Evolutionary conservation across 1,284 basidiomycete species (phyloP).

Genomic region (Jaminaea rosea): DNA sequence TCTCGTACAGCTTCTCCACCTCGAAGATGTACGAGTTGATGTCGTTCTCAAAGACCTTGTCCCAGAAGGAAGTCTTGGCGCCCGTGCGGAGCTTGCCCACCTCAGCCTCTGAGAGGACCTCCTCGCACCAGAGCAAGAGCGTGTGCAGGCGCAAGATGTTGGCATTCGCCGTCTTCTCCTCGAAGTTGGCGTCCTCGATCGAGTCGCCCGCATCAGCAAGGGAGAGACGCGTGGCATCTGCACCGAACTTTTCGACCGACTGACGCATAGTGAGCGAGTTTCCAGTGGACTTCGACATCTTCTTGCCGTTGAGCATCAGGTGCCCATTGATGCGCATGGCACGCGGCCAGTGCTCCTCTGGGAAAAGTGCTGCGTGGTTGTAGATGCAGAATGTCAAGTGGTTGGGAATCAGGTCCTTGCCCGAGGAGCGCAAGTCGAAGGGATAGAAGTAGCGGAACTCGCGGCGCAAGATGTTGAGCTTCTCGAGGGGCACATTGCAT

Average conservation of each 20-base stretch:
- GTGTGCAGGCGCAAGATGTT: conserved; percentile 92
- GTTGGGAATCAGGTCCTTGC: conserved; percentile 94
- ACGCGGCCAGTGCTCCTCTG: conserved; percentile 83
- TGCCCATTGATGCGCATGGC: conserved; percentile 94
- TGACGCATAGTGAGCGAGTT: conserved; percentile 44
- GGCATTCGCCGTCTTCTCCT: conserved; percentile 96
- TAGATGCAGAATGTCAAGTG: conserved; percentile 92
- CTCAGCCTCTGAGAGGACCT: conserved; percentile 58
- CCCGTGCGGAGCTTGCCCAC: conserved; percentile 60
- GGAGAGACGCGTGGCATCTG: conserved; percentile 80
- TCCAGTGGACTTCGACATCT: conserved; percentile 97
- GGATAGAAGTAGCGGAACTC: conserved; percentile 98
- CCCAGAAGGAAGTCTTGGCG: conserved; percentile 50
- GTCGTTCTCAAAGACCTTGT: conserved; percentile 83
- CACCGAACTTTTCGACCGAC: conserved; percentile 62
- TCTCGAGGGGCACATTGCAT: conserved; percentile 61
- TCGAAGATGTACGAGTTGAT: conserved; percentile 73
- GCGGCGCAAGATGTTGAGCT: conserved; percentile 74
- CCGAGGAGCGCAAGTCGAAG: conserved; percentile 95
- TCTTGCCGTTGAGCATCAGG: conserved; percentile 94
- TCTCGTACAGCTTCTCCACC: conserved; percentile 56
- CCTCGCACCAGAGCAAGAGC: conserved; percentile 82
- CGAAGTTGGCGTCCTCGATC: conserved; percentile 95
- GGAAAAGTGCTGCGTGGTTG: conserved; percentile 87
- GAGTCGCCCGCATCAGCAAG: conserved; percentile 96